phyloP scores from a whole-genome alignment of 2,329 filamentous ascomycete species.

The Neocatenulostroma microsporum region DNA sequence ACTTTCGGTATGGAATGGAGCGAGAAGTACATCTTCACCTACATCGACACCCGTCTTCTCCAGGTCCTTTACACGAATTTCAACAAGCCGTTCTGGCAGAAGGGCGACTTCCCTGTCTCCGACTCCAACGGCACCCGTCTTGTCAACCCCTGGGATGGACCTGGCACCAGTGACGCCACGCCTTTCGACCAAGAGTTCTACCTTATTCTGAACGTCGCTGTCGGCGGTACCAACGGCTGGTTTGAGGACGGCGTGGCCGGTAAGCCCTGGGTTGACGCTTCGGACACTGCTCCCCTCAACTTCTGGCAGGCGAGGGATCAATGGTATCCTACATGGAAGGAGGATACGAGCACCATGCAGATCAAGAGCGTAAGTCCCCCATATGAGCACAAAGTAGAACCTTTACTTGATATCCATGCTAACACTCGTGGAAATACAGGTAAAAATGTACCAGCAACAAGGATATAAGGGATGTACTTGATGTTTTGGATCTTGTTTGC shows the following conservation, averaged over 20 bases:
- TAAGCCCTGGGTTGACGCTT: slow-evolving; percentile 4
- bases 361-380: slow-evolving; percentile 4
- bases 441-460: slow-evolving; percentile 43
- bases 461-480: slow-evolving; percentile 43
- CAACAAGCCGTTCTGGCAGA: slow-evolving; percentile 29
- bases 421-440: no score
- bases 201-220: slow-evolving; percentile 4
- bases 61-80: slow-evolving; percentile 4
- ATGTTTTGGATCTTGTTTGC: no score
- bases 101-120: slow-evolving; percentile 19
- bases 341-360: background rate
- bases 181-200: slow-evolving; percentile 4
- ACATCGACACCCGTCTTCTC: slow-evolving; percentile 2
- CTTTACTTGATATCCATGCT: no score
- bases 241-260: slow-evolving; percentile 1
- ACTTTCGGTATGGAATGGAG: slow-evolving; percentile 2
- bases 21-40: slow-evolving; percentile 3
- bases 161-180: slow-evolving; percentile 1
- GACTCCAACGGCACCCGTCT: slow-evolving; percentile 28
- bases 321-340: slow-evolving; percentile 2
- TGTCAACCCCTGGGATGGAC: background rate
- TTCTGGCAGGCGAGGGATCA: slow-evolving; percentile 1
- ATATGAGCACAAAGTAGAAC: no score
- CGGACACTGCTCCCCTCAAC: background rate
- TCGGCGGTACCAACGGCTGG: slow-evolving; percentile 2